Evolutionary conservation across 495 filamentous ascomycete species (phyloP).

Genomic region (Aspergillus carlsbadensis): DNA sequence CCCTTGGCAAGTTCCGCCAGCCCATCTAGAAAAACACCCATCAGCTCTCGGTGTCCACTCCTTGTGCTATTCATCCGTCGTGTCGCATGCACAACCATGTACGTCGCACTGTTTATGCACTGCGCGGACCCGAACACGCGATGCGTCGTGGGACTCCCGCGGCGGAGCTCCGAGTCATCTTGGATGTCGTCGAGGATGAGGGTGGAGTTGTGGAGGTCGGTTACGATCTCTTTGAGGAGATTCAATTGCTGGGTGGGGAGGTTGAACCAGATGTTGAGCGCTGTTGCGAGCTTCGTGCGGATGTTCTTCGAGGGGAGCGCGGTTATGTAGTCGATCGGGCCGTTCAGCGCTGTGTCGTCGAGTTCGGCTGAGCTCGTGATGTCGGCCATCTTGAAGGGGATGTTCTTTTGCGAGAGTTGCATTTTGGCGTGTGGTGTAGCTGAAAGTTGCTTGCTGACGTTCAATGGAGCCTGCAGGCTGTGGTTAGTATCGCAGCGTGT

Average conservation of each 20-base stretch:
- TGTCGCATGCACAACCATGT: too few species aligned
- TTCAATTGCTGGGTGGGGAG: neutral
- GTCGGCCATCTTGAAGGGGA: too few species aligned
- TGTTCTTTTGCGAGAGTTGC: too few species aligned
- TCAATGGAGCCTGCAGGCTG: too few species aligned
- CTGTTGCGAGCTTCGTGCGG: conserved; percentile 13
- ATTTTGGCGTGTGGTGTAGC: too few species aligned
- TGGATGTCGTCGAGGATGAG: conserved; percentile 36
- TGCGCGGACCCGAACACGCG: conserved; percentile 32
- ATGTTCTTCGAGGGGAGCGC: conserved; percentile 14
- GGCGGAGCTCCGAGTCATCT: conserved; percentile 30
- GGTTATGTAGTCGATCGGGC: conserved; percentile 4
- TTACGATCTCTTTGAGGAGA: conserved; percentile 15
- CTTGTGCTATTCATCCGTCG: too few species aligned
- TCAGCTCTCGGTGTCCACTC: too few species aligned
- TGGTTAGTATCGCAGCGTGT: too few species aligned
- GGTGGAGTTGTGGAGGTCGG: conserved; percentile 23
- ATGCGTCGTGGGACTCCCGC: conserved; percentile 29
- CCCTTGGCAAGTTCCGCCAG: conserved; percentile 23
- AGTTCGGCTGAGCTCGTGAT: neutral
- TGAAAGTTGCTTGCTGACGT: too few species aligned
- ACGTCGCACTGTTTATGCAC: conserved; percentile 51
- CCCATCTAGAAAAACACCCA: conserved; percentile 12
- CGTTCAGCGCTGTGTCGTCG: conserved; percentile 1
- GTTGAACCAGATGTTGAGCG: conserved; percentile 22